Conservation (phyloP, 257 asterid species). For the Dorcoceras hygrometricum region DNA sequence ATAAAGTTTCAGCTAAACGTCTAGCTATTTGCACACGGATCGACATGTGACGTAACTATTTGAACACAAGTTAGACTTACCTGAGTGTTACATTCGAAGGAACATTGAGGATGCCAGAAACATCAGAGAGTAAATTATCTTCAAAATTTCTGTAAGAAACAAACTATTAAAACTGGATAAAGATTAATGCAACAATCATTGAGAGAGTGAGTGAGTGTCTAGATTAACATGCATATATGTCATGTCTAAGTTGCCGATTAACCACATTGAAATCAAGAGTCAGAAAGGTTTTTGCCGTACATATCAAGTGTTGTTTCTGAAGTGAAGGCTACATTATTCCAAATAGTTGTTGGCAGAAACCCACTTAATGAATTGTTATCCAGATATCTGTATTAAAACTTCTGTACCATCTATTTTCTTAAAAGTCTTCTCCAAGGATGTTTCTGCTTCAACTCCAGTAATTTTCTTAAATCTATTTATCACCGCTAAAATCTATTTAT, state of each 20-base stretch:
- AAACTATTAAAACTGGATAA: not conserved
- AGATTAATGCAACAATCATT: not conserved
- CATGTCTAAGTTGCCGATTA: too few species aligned
- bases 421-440: too few species aligned
- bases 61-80: constrained; percentile 26
- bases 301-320: constrained; percentile 38
- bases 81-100: constrained; percentile 46
- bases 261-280: constrained; percentile 7
- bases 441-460: too few species aligned
- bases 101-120: constrained; percentile 37
- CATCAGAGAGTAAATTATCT: constrained; percentile 44
- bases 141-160: constrained; percentile 47
- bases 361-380: constrained; percentile 46
- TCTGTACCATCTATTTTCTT: too few species aligned
- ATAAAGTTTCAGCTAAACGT: too few species aligned
- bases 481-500: too few species aligned
- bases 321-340: constrained; percentile 43
- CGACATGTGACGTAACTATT: too few species aligned
- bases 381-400: constrained; percentile 33
- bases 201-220: too few species aligned
- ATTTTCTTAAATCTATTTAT: too few species aligned
- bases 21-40: too few species aligned
- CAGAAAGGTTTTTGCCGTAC: constrained; percentile 31
- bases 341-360: constrained; percentile 48
- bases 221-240: too few species aligned